phyloP scores from a whole-genome alignment of 2,329 filamentous ascomycete genomes.

The Paracorniculantispora psalliotae region DNA sequence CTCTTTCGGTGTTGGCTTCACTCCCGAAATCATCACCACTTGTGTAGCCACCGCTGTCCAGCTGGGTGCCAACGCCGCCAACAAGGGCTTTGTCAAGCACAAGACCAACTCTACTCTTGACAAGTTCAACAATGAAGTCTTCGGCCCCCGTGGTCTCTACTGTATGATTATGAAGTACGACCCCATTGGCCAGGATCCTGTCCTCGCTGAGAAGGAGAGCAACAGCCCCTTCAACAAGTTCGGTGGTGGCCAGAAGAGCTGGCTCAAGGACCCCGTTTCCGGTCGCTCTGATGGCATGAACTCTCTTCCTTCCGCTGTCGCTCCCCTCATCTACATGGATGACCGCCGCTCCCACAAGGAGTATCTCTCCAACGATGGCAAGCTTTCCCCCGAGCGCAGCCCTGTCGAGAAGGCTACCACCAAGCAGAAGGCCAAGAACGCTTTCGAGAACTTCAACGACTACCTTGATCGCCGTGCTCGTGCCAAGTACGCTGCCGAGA shows the following conservation, averaged over 20 bases:
- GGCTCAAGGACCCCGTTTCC: slow-evolving; percentile 11
- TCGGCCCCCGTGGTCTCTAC: slow-evolving; percentile 14
- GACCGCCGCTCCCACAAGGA: slow-evolving; percentile 13
- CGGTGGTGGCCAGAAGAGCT: slow-evolving; percentile 8
- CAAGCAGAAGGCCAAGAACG: slow-evolving; percentile 13
- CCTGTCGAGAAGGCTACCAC: background rate
- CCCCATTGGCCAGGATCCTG: slow-evolving; percentile 10
- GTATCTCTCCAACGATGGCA: slow-evolving; percentile 6
- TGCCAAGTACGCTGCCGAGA: slow-evolving; percentile 14
- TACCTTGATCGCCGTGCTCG: slow-evolving; percentile 15
- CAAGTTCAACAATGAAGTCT: slow-evolving; percentile 15
- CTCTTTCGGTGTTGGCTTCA: slow-evolving; percentile 15
- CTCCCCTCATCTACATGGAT: slow-evolving; percentile 14
- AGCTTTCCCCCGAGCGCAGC: slow-evolving; percentile 1
- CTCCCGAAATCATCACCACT: slow-evolving; percentile 14
- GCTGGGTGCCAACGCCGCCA: slow-evolving; percentile 12
- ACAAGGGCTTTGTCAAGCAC: slow-evolving; percentile 14
- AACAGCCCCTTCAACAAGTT: background rate
- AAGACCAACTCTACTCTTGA: slow-evolving; percentile 15
- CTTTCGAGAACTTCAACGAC: slow-evolving; percentile 15
- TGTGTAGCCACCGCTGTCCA: slow-evolving; percentile 14
- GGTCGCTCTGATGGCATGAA: slow-evolving; percentile 9
- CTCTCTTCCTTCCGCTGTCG: slow-evolving; percentile 10
- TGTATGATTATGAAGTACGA: slow-evolving; percentile 17
- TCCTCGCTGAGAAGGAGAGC: background rate